Base-by-base conservation (phyloP, 2,329 filamentous ascomycete species). In the Pseudogymnoascus sp. region DNA sequence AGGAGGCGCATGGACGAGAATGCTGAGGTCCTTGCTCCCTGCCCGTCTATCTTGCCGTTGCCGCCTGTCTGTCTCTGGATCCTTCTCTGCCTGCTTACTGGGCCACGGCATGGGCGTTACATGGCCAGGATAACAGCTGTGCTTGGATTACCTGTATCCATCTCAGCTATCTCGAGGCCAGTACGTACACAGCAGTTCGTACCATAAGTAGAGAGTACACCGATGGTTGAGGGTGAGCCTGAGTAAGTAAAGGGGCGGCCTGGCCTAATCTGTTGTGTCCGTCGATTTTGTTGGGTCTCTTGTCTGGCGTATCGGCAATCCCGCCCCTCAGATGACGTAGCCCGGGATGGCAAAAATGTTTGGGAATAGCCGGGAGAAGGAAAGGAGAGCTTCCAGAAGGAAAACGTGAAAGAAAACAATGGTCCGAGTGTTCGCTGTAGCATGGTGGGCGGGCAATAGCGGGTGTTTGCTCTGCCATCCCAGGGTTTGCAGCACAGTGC, bases 291-390 rank as follows among this genome's bases (percentile, higher is more conserved):
- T 31, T 53, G 46, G 46, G 46, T 33, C 46, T 53, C 17, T 33
- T 53, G 46, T 53, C 26, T 53, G 46, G 26, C 46, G 46, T 53
- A 33, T 53, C 46, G 46, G 46, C 46, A 31, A 53, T 53, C 46
- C 46, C 46, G 46, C 46, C 46, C 46, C 46, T 19, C 46, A 31
- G 3, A 53, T 53, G 46, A 53, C 46, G 46, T 53, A 53, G 46
- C 42, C 46, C 15, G n/a, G 26, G 26, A 53, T 53, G 46, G 46
- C 26, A 31, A 31, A 53, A 33, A 53, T 53, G 46, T 26, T 53
- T 33, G 26, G 46, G 46, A 53, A 53, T 53, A 53, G 46, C 46
- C 46, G 26, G 46, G 46, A 53, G 46, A 53, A 53, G 46, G 46
- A 53, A 53, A 17, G 26, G 26, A 53, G 46, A 53, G 46, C 46